Conservation (phyloP, 208 protist genomes). For the Trypanosoma rangeli region DNA sequence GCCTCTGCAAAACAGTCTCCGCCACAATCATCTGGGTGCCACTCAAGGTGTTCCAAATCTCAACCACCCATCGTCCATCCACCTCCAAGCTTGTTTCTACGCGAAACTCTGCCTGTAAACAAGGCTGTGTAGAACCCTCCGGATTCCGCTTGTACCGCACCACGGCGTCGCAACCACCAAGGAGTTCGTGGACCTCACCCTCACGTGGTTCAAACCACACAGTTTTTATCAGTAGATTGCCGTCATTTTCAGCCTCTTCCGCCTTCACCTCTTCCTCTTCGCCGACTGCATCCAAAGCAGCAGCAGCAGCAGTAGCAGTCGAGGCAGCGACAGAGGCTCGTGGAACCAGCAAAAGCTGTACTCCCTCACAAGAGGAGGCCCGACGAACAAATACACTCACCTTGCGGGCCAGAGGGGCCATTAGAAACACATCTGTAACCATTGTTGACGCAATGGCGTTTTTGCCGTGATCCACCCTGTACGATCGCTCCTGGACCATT, state of each 20-base stretch:
- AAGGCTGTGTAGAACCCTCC: slow-evolving; percentile 7
- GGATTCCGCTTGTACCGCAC: slow-evolving; percentile 14
- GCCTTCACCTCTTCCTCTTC: slow-evolving; percentile 17
- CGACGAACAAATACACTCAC: slow-evolving; percentile 19
- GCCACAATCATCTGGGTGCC: slow-evolving; percentile 20
- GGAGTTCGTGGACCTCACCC: slow-evolving; percentile 23
- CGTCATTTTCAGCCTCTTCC: slow-evolving; percentile 14
- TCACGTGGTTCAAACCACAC: slow-evolving; percentile 34
- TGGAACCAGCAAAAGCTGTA: slow-evolving; percentile 25
- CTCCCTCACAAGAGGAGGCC: slow-evolving; percentile 17
- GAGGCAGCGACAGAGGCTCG: slow-evolving; percentile 2
- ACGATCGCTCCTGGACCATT: background rate
- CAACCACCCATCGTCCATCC: slow-evolving; percentile 22
- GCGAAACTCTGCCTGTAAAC: slow-evolving; percentile 37
- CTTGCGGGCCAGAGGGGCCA: slow-evolving; percentile 20
- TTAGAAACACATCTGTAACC: slow-evolving; percentile 27
- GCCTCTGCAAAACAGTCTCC: slow-evolving; percentile 15
- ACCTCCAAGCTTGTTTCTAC: slow-evolving; percentile 38
- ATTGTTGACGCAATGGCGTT: slow-evolving; percentile 3
- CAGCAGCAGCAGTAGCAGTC: slow-evolving; percentile 9
- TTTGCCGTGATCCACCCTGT: background rate
- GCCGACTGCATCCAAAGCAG: background rate
- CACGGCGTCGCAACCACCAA: slow-evolving; percentile 18
- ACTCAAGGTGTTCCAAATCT: slow-evolving; percentile 23
- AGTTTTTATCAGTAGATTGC: slow-evolving; percentile 4